Base-by-base conservation (phyloP, 2,329 filamentous ascomycete genomes). In the Trichophyton benhamiae region DNA sequence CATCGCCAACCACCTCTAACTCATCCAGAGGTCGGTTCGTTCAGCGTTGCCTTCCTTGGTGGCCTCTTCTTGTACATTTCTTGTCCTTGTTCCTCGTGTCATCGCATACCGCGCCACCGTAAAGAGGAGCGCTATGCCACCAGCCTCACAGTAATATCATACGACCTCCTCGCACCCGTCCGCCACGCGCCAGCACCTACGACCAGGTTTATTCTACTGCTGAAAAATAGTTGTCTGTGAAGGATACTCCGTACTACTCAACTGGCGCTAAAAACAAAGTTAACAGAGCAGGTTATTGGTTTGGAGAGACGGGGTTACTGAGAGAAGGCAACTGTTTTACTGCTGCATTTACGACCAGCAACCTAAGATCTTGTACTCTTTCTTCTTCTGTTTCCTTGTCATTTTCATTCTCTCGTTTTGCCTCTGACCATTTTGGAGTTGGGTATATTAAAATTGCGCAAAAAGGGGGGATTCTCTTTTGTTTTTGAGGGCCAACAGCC, bases 111-210 rank as follows among this genome's bases (percentile, higher is more conserved):
- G 33, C 55, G 27, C 22, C n/a, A 53, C 27, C 38, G 55, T 58
- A 58, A 58, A 58, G 55, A 58, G 13, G 11, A 13, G 7, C 55
- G 38, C n/a, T 27, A 57, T 57, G 52, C 22, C 52, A 38, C 55
- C 20, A 41, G 15, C 30, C 55, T 58, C 55, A 38, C 20, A 58
- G 55, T 58, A 58, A 58, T 58, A 58, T 20, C 15, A 30, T 25
- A 25, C 30, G 13, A 25, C 15, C 52, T 17, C 30, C 38, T 20
- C 5, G 11, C 20, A n/a, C n/a, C 41, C 41, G 15, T 44, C 41
- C 41, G 41, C 41, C 41, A 30, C 30, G 55, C 55, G 55, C 11
- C 22, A 25, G 49, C 49, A 15, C 15, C 27, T 4, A 53, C 27
- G 22, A 48, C 9, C 44, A 22, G 4, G n/a, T n/a, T 52, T 53